These are phyloP conservation scores for Phyllostachys edulis DNA, from an alignment of 176 grass and related monocot species.

Conservation along the genomic window DNA sequence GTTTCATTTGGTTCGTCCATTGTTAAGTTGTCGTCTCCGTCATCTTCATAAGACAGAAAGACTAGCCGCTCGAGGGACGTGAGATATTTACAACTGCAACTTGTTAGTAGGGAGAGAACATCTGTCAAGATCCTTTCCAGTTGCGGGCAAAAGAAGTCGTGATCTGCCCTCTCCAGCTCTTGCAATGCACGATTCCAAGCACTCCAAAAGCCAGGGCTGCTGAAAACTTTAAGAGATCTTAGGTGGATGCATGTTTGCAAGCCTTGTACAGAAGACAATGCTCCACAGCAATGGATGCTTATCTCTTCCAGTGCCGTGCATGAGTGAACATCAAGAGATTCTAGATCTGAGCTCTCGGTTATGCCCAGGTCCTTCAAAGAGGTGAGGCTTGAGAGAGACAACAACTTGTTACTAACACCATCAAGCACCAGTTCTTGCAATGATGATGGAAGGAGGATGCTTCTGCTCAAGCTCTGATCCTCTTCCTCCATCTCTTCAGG, in stretches of 20 bases:
- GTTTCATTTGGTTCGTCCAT: background rate
- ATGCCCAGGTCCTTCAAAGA: too few species aligned
- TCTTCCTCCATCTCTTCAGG: background rate
- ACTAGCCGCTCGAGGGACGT: background rate
- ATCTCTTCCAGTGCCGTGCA: too few species aligned
- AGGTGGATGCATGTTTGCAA: conserved; percentile 13
- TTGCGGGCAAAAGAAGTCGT: background rate
- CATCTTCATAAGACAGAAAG: conserved; percentile 19
- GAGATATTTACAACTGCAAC: conserved; percentile 1
- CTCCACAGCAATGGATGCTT: too few species aligned
- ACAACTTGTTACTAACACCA: too few species aligned
- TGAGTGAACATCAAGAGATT: too few species aligned
- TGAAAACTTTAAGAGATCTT: background rate
- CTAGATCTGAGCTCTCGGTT: too few species aligned
- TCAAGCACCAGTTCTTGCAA: conserved; percentile 9
- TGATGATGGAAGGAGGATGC: conserved; percentile 18
- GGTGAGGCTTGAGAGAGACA: too few species aligned
- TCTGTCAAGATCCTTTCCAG: conserved; percentile 22
- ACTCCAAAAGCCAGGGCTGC: conserved; percentile 6
- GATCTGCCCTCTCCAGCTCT: background rate
- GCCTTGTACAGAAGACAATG: too few species aligned
- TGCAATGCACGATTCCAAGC: conserved; percentile 1
- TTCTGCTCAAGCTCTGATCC: background rate
- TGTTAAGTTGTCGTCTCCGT: background rate
- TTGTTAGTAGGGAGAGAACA: conserved; percentile 2